Evolutionary conservation across 768 basidiomycete genomes (phyloP).

Genomic region (Amanita rubescens): DNA sequence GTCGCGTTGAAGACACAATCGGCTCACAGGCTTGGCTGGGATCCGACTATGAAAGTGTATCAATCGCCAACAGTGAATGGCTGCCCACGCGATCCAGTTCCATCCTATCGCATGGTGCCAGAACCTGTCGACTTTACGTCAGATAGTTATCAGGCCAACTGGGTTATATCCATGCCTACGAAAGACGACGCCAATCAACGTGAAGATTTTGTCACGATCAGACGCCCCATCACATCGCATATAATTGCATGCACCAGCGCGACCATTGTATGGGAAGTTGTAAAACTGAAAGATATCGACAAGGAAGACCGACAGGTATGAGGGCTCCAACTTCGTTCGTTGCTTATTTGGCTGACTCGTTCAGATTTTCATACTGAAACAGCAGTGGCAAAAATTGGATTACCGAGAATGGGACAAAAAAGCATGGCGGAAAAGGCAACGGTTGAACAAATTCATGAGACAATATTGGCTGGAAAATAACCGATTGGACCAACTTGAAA

Average conservation of each 20-base stretch:
- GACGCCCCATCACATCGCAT: background rate
- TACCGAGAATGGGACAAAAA: too few species aligned
- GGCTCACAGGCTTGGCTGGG: constrained; percentile 10
- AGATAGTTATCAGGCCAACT: too few species aligned
- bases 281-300: background rate
- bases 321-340: too few species aligned
- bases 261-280: background rate
- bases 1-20: background rate
- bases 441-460: too few species aligned
- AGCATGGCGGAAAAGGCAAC: too few species aligned
- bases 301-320: too few species aligned
- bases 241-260: background rate
- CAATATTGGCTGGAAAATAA: too few species aligned
- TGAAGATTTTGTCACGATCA: background rate
- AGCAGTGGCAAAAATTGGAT: too few species aligned
- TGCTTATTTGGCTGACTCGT: too few species aligned
- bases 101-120: background rate
- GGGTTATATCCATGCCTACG: background rate
- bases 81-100: background rate
- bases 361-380: too few species aligned
- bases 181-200: background rate
- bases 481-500: too few species aligned
- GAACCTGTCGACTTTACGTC: too few species aligned
- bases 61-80: background rate
- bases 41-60: constrained; percentile 7